A percentile compares a stretch with the other conserved stretches of the same genome.
Conservation (phyloP, 495 filamentous ascomycete genomes). For the Chaetomidium leptoderma region DNA sequence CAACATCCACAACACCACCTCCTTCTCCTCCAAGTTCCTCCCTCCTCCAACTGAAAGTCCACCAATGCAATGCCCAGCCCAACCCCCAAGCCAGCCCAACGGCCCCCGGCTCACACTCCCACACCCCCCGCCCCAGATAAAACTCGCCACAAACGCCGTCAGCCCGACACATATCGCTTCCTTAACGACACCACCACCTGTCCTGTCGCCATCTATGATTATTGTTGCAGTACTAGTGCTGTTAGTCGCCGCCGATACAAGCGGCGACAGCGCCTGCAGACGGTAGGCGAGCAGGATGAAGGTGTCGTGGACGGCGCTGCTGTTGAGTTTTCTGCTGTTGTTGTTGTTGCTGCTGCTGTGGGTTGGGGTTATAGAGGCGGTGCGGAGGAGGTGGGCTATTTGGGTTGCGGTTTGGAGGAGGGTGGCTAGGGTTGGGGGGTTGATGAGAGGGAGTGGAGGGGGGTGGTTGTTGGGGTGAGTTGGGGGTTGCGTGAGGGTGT, state of each 20-base stretch:
- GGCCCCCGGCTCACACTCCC: not conserved
- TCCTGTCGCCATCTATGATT: too few relatives aligned
- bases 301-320: not conserved
- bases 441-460: not conserved
- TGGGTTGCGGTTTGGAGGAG: not conserved
- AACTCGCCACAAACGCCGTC: not conserved
- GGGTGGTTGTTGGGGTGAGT: too few relatives aligned
- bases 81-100: not conserved
- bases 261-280: not conserved
- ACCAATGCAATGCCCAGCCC: not conserved
- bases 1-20: conserved; percentile 2
- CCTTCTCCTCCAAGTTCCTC: not conserved
- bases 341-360: not conserved
- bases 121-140: not conserved
- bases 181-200: not conserved
- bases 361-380: not conserved
- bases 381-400: not conserved
- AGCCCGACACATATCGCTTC: not conserved
- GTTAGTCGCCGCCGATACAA: not conserved
- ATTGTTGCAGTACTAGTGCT: not conserved
- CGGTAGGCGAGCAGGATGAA: conserved; percentile 7
- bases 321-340: not conserved
- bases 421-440: not conserved
- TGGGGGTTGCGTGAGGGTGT: too few relatives aligned
- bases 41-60: not conserved